Evolutionary conservation across 78 protist genomes (phyloP), one percentile per base, ranked within the genome.

Genomic region (Dictyostelium firmibasis): DNA sequence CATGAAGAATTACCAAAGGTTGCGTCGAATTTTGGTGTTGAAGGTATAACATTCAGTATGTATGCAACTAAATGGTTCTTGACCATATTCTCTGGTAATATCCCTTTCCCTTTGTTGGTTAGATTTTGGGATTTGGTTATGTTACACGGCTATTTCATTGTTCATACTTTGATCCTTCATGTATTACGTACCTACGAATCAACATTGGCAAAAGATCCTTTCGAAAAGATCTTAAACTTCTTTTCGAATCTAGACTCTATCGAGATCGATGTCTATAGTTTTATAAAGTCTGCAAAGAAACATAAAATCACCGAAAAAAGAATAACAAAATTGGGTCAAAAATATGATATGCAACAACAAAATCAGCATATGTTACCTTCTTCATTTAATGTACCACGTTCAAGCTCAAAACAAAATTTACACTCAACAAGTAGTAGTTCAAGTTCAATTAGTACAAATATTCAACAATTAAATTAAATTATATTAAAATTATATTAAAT

Each of bases 21-120:
- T 6, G 82, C 82, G 2, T 20, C 84, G 1, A 85, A 89, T 62
- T 89, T 85, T 25, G 60, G 57, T 5, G 60, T 78, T 6, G 86
- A 92, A n/a, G 93, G 88, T 31, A 41, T 95, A 3, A 62, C 86
- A 62, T 50, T 86, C 0, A 27, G 78, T 2, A 79, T 85, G 91
- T 95, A 85, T 57, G 93, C 96, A 16, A 84, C 97, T 47, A 84
- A 95, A 77, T 95, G 97, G 97, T 95, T 92, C 89, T 44, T 95
- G 3, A 95, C 96, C 0, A 47, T 92, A 7, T 95, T 95, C 57
- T 57, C 84, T 38, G 86, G 86, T 31, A 91, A 86, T 23, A 77
- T 95, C 4, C 96, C 95, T 16, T 92, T 95, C 38, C 81, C 89
- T 2, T 10, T 85, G 44, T 41, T 84, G 77, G 82, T 95, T 23